These are phyloP conservation scores for Paraphoma sp. DNA, from an alignment of 2,329 filamentous ascomycete species.

Conservation along the genomic window DNA sequence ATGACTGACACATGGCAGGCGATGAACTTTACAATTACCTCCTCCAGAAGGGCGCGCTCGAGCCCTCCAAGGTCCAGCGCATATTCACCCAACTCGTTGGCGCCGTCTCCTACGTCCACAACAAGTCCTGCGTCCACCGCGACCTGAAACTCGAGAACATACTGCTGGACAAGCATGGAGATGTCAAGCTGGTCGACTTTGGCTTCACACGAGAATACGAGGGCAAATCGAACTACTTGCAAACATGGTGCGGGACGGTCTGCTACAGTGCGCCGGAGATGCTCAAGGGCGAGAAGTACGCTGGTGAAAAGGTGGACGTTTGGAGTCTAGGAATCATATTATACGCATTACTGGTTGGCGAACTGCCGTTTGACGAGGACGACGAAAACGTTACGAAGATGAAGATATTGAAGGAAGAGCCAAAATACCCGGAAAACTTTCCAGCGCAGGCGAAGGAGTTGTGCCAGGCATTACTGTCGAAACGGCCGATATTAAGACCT, in stretches of 20 bases:
- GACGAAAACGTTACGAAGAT: slow-evolving; percentile 86
- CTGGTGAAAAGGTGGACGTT: slow-evolving; percentile 96
- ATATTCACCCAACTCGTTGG: slow-evolving; percentile 96
- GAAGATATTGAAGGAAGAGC: slow-evolving; percentile 85
- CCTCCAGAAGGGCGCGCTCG: slow-evolving; percentile 82
- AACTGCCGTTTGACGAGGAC: slow-evolving; percentile 95
- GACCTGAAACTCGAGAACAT: slow-evolving; percentile 98
- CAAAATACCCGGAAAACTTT: slow-evolving; percentile 81
- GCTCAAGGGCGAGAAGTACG: slow-evolving; percentile 98
- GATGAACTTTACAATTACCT: slow-evolving; percentile 98
- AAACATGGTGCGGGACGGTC: slow-evolving; percentile 97
- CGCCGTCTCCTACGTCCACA: slow-evolving; percentile 93
- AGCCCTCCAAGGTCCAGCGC: slow-evolving; percentile 86
- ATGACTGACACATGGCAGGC: slow-evolving; percentile 58
- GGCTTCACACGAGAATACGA: slow-evolving; percentile 98
- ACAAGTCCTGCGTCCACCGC: slow-evolving; percentile 92
- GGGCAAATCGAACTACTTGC: slow-evolving; percentile 89
- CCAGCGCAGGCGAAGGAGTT: slow-evolving; percentile 78
- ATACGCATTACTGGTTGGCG: slow-evolving; percentile 81
- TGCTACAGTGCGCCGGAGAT: slow-evolving; percentile 99
- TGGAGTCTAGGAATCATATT: slow-evolving; percentile 90
- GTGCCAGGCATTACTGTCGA: slow-evolving; percentile 82
- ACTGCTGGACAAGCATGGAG: slow-evolving; percentile 92
- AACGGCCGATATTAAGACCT: slow-evolving; percentile 84
- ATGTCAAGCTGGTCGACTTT: slow-evolving; percentile 97